Conservation (phyloP, 495 filamentous ascomycete genomes). For the Glutinoglossum americanum region DNA sequence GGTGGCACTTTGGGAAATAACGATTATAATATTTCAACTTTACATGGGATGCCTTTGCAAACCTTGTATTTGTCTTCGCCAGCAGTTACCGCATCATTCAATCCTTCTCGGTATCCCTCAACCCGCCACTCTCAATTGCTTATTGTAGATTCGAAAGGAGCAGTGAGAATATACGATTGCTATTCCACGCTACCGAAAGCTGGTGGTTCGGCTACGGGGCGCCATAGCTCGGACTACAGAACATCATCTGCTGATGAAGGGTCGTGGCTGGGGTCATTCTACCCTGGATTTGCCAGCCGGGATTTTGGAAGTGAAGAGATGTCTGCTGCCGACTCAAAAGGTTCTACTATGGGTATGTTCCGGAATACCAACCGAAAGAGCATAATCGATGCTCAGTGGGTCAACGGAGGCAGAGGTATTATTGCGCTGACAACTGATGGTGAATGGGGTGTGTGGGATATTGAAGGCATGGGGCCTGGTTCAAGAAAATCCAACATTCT, state of each 20-base stretch:
- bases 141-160: constrained; percentile 41
- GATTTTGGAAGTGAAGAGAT: background rate
- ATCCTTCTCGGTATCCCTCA: constrained; percentile 38
- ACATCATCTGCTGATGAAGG: constrained; percentile 27
- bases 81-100: constrained; percentile 49
- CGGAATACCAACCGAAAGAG: constrained; percentile 35
- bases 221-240: constrained; percentile 13
- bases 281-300: constrained; percentile 36
- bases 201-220: background rate
- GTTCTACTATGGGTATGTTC: background rate
- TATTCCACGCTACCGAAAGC: background rate
- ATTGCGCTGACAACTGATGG: constrained; percentile 61
- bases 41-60: constrained; percentile 35
- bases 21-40: constrained; percentile 18
- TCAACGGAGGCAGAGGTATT: constrained; percentile 54
- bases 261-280: constrained; percentile 49
- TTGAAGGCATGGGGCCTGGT: constrained; percentile 41
- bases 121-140: constrained; percentile 38
- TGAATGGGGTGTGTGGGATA: constrained; percentile 88
- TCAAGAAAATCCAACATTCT: constrained; percentile 26
- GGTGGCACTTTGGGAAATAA: constrained; percentile 11
- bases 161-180: constrained; percentile 43
- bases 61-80: constrained; percentile 41
- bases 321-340: background rate
- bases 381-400: constrained; percentile 67